Evolutionary conservation across 164 flowering plant species (phyloP).

Genomic region (Cinnamomum chago): DNA sequence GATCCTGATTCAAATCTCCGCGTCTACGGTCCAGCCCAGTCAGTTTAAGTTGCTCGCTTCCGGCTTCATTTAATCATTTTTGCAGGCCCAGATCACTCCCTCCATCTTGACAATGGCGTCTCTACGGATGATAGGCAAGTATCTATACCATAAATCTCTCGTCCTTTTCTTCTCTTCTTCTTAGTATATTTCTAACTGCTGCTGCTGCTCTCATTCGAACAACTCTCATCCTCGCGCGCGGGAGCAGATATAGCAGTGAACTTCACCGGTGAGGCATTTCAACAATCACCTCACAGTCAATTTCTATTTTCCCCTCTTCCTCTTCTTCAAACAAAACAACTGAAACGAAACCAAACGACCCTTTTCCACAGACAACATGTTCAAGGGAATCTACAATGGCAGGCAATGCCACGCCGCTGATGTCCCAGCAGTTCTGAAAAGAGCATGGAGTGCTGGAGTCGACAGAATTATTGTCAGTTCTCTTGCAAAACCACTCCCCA

Average conservation of each 20-base stretch:
- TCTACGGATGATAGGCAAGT: constrained; percentile 75
- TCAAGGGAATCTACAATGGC: constrained; percentile 90
- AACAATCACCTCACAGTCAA: constrained; percentile 19
- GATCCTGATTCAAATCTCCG: no score
- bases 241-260: constrained; percentile 87
- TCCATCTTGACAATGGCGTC: not conserved
- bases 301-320: not conserved
- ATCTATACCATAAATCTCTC: not conserved
- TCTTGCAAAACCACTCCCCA: not conserved
- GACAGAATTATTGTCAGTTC: constrained; percentile 75
- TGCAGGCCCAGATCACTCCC: not conserved
- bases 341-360: not conserved
- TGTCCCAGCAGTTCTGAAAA: constrained; percentile 55
- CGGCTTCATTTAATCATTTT: not conserved
- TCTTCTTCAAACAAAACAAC: not conserved
- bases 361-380: constrained; percentile 63
- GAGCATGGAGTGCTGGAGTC: constrained; percentile 95
- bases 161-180: not conserved
- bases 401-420: constrained; percentile 75
- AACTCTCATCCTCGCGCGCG: not conserved
- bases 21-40: not conserved
- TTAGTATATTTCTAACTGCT: not conserved
- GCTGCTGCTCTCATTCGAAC: not conserved
- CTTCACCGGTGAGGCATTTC: constrained; percentile 78
- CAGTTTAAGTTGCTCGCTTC: not conserved